These are phyloP conservation scores for Amanita fuliginea DNA, from an alignment of 768 basidiomycete species.

Conservation along the genomic window DNA sequence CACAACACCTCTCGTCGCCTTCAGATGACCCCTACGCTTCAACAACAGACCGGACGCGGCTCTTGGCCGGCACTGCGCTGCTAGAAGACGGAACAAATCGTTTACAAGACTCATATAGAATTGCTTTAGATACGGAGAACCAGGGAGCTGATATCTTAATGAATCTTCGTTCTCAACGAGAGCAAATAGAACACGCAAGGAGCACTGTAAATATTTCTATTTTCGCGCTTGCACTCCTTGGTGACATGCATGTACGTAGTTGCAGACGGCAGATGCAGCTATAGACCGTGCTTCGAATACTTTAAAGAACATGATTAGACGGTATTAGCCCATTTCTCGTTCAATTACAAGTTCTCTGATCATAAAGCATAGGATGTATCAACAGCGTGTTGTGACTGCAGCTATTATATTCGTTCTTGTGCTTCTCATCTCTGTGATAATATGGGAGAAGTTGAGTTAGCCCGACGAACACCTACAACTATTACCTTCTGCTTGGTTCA, in stretches of 20 bases:
- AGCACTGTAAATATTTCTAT: slow-evolving; percentile 55
- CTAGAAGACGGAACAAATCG: slow-evolving; percentile 80
- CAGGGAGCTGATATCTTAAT: slow-evolving; percentile 88
- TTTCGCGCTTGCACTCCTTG: background rate
- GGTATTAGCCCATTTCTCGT: slow-evolving; percentile 39
- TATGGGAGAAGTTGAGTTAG: slow-evolving; percentile 65
- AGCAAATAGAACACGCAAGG: slow-evolving; percentile 89
- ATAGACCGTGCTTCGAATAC: slow-evolving; percentile 91
- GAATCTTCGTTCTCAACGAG: slow-evolving; percentile 78
- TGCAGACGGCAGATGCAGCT: slow-evolving; percentile 75
- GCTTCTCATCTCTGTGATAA: slow-evolving; percentile 68
- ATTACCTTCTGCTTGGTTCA: background rate
- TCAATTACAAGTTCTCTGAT: background rate
- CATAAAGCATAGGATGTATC: slow-evolving; percentile 71
- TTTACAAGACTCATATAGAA: slow-evolving; percentile 80
- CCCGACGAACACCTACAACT: slow-evolving; percentile 1
- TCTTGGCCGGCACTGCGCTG: slow-evolving; percentile 67
- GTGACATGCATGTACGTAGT: slow-evolving; percentile 27
- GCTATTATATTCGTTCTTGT: slow-evolving; percentile 81
- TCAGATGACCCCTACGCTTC: slow-evolving; percentile 77
- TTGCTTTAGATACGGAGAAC: slow-evolving; percentile 94
- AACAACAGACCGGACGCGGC: slow-evolving; percentile 62
- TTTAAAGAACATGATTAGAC: slow-evolving; percentile 89
- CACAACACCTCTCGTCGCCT: slow-evolving; percentile 23
- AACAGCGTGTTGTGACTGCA: slow-evolving; percentile 82